Conservation (phyloP, 345 rosid genomes). For the Draba incana region DNA sequence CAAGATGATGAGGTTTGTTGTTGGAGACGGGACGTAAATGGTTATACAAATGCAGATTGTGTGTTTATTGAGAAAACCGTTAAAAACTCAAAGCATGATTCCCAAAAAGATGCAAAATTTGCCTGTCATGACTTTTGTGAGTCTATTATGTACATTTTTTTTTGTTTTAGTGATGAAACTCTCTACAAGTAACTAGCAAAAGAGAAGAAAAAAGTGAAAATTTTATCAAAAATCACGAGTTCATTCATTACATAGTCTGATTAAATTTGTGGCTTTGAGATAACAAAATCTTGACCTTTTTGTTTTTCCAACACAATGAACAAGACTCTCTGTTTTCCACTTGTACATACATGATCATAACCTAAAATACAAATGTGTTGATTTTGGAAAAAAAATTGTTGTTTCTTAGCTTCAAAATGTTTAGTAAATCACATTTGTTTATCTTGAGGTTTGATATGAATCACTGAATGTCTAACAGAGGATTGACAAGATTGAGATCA, state of each 20-base stretch:
- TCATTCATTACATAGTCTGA: too few species aligned
- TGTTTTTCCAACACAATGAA: too few species aligned
- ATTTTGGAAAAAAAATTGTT: too few species aligned
- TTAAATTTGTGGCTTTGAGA: too few species aligned
- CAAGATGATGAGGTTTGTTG: constrained; percentile 15
- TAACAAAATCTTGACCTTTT: too few species aligned
- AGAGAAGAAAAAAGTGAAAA: too few species aligned
- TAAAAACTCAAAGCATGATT: constrained; percentile 4
- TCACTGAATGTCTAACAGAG: background rate
- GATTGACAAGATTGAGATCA: background rate
- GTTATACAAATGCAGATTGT: constrained; percentile 24
- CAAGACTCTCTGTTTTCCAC: too few species aligned
- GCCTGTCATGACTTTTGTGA: constrained; percentile 29
- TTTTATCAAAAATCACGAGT: background rate
- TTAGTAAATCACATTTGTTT: too few species aligned
- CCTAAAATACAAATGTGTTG: too few species aligned
- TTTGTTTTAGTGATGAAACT: background rate
- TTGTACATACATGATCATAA: too few species aligned
- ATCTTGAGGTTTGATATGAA: too few species aligned
- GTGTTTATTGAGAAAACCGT: constrained; percentile 18
- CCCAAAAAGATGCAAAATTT: constrained; percentile 8
- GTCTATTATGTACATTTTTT: constrained; percentile 1
- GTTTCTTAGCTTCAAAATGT: too few species aligned
- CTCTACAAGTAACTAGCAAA: background rate
- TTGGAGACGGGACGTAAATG: constrained; percentile 12